Evolutionary conservation across 345 rosid genomes (phyloP).

Genomic region (Corchorus olitorius): DNA sequence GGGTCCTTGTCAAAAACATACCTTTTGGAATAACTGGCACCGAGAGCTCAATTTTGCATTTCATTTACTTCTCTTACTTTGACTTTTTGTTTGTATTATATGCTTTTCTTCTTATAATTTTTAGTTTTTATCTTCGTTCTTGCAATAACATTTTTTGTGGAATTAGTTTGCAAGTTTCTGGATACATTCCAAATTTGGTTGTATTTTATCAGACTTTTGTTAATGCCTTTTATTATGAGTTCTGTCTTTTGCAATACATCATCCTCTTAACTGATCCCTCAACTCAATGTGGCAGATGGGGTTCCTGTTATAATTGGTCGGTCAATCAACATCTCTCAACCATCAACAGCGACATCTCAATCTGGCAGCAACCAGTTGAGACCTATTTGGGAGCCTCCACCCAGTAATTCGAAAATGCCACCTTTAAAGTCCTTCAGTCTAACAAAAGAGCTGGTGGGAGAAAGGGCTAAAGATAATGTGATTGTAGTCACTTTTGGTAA

Average conservation of each 20-base stretch:
- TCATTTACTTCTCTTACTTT: not conserved
- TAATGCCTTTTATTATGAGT: not conserved
- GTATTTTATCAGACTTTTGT: not conserved
- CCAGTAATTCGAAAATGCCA: slow-evolving; percentile 70
- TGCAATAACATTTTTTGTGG: not conserved
- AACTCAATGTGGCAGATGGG: slow-evolving; percentile 36
- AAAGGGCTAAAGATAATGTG: slow-evolving; percentile 73
- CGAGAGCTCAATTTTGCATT: not conserved
- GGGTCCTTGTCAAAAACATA: not conserved
- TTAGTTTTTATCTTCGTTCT: not conserved
- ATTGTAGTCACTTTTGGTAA: slow-evolving; percentile 90
- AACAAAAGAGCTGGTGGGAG: slow-evolving; percentile 65
- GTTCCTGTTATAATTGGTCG: slow-evolving; percentile 30
- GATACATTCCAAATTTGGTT: not conserved
- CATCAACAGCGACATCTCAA: slow-evolving; percentile 30
- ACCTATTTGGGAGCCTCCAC: slow-evolving; percentile 80
- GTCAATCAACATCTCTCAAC: slow-evolving; percentile 40
- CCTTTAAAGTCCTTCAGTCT: slow-evolving; percentile 67
- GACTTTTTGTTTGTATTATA: not conserved
- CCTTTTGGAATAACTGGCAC: not conserved
- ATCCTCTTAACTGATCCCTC: slow-evolving; percentile 21
- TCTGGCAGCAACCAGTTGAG: slow-evolving; percentile 33
- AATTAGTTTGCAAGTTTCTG: slow-evolving; percentile 2
- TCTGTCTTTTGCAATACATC: not conserved
- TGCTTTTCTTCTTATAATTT: too few species aligned